Conservation (phyloP, 2,329 filamentous ascomycete species). For the Colletotrichum kahawae region DNA sequence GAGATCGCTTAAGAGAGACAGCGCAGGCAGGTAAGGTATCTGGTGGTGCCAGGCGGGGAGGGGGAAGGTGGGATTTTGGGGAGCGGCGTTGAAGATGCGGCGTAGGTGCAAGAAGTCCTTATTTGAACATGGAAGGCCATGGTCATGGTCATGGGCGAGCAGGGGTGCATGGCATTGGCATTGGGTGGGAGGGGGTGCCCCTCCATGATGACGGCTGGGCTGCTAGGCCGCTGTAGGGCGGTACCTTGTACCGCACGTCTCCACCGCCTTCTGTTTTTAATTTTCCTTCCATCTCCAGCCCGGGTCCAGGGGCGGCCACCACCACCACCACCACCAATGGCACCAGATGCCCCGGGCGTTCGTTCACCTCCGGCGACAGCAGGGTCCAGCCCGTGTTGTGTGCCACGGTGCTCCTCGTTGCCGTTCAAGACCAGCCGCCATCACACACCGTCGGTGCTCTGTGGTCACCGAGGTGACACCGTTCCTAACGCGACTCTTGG, state of each 20-base stretch:
- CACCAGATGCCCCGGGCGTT: conserved; percentile 1
- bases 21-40: background rate
- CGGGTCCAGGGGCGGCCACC: background rate
- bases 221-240: background rate
- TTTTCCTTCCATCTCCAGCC: background rate
- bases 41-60: conserved; percentile 10
- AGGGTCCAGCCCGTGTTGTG: background rate
- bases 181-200: background rate
- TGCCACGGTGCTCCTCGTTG: conserved; percentile 2
- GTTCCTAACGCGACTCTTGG: conserved; percentile 11
- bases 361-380: background rate
- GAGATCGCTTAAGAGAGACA: background rate
- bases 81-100: conserved; percentile 21
- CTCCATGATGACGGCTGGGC: conserved; percentile 20
- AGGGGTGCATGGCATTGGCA: background rate
- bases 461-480: conserved; percentile 20
- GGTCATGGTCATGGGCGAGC: background rate
- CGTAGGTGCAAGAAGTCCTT: conserved; percentile 13
- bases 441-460: conserved; percentile 3
- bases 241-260: conserved; percentile 5
- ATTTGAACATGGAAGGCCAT: conserved; percentile 20
- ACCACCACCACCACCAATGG: background rate
- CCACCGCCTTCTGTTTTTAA: background rate
- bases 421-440: background rate
- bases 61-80: conserved; percentile 8